These are phyloP conservation scores for Yamadazyma diddensiae DNA, from an alignment of 1,139 yeast genomes.

Conservation along the genomic window DNA sequence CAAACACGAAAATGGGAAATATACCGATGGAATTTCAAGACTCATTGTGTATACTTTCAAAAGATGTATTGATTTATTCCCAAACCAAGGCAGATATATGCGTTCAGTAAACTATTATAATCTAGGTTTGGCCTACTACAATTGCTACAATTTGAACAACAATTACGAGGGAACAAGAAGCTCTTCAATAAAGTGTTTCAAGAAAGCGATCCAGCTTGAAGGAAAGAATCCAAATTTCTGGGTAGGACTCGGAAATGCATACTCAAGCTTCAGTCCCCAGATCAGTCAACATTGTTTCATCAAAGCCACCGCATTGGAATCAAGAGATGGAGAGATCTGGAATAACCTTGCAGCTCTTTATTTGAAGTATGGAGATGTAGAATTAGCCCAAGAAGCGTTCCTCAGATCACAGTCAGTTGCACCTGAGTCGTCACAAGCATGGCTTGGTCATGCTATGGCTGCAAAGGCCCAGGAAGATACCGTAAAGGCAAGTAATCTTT, in stretches of 20 bases:
- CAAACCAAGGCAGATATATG: constrained; percentile 45
- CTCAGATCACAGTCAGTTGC: constrained; percentile 75
- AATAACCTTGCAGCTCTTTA: constrained; percentile 78
- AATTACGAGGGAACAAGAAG: constrained; percentile 9
- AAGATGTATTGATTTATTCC: constrained; percentile 27
- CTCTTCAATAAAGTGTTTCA: constrained; percentile 52
- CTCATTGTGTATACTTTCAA: constrained; percentile 28
- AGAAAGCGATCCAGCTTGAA: constrained; percentile 69
- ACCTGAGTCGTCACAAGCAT: constrained; percentile 73
- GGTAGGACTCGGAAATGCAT: constrained; percentile 78
- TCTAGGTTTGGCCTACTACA: constrained; percentile 63
- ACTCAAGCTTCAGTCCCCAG: constrained; percentile 55
- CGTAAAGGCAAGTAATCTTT: constrained; percentile 51
- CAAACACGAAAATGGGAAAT: constrained; percentile 14
- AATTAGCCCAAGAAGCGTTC: constrained; percentile 72
- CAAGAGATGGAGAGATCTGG: constrained; percentile 73
- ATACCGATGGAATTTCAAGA: constrained; percentile 19
- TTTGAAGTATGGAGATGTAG: constrained; percentile 63
- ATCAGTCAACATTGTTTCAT: constrained; percentile 92
- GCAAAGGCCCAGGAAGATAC: constrained; percentile 57
- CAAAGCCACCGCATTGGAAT: constrained; percentile 69
- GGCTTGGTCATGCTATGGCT: constrained; percentile 84
- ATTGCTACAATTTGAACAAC: constrained; percentile 39
- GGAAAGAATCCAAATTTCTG: constrained; percentile 70
- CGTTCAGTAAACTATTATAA: constrained; percentile 66